phyloP scores from a whole-genome alignment of 2,329 filamentous ascomycete species.

The Rhynchosporium secalis region DNA sequence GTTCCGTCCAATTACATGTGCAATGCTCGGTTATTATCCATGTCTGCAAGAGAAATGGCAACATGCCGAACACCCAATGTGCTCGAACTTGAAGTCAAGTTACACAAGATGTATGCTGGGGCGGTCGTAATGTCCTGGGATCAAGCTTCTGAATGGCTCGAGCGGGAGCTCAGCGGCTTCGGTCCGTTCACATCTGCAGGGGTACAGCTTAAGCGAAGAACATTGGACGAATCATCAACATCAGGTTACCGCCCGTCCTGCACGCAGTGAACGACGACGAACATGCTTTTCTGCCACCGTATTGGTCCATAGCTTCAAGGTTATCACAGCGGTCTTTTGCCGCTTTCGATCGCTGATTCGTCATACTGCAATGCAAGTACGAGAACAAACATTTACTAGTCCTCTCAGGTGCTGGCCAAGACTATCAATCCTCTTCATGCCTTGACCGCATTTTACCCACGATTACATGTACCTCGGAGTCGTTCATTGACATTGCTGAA shows the following conservation, averaged over 20 bases:
- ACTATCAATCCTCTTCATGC: neutral
- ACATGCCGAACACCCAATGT: too few species aligned
- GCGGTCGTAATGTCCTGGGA: conserved; percentile 2
- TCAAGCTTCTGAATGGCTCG: conserved; percentile 16
- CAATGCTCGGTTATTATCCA: neutral
- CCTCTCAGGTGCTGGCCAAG: conserved; percentile 8
- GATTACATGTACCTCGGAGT: neutral
- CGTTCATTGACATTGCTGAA: conserved; percentile 3
- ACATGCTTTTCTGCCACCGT: conserved; percentile 9
- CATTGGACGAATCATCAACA: conserved; percentile 32
- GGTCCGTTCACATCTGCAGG: conserved; percentile 23
- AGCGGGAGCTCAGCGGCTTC: conserved; percentile 27
- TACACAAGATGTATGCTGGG: neutral
- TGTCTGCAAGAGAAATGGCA: neutral
- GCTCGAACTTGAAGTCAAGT: neutral
- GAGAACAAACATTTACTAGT: conserved; percentile 7
- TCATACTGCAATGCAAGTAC: neutral
- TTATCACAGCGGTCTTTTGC: conserved; percentile 21
- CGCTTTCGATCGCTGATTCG: conserved; percentile 24
- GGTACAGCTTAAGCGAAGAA: conserved; percentile 22
- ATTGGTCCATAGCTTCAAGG: conserved; percentile 22
- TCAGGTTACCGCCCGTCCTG: conserved; percentile 36
- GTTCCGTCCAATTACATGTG: neutral
- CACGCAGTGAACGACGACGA: conserved; percentile 19
- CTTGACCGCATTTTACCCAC: conserved; percentile 1